Evolutionary conservation across 164 flowering plant species (phyloP), one percentile per base, ranked within the genome.

Genomic region (Vitis vinifera): DNA sequence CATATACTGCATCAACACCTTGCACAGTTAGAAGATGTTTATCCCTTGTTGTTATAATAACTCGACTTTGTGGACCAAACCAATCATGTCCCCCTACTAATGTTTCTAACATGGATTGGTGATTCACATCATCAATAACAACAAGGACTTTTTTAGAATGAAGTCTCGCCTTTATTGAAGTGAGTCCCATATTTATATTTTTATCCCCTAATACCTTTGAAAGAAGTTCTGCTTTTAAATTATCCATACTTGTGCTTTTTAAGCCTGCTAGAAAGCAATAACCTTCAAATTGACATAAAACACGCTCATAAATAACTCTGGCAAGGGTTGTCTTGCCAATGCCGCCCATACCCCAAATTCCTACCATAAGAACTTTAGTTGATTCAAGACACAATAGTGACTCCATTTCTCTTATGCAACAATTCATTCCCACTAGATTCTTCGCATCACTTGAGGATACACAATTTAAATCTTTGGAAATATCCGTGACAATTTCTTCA

Each of bases 311-410:
- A 10, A 67, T 3, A 12, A 53, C 75, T 55, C 63, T 58, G 51
- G 81, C 78, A 47, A 78, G 17, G 10, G 79, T 75, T 16, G 80
- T 81, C 65, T 78, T 78, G 10, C 84, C 77, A 15, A 77, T 53
- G 0, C 84, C 84, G 14, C 75, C 78, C 73, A 76, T 76, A 0
- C 83, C 81, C 63, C 59, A 62, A 51, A 80, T 62, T 29, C 73
- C 80, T 14, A 73, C 13, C 1, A 62, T 19, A 1, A 51, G 63
- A 16, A 69, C n/a, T 37, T 37, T 6, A 37, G 4, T 37, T 37
- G 44, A 3, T 6, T 37, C 44, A 37, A 37, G 44, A 37, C 44
- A 6, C 5, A 37, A 37, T 37, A 37, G 4, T 3, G 44, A 37
- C 44, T 37, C 44, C 44, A 37, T 4, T 37, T 37, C 44, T 6